Base-by-base conservation (phyloP, 495 filamentous ascomycete species). In the Xylaria longipes region DNA sequence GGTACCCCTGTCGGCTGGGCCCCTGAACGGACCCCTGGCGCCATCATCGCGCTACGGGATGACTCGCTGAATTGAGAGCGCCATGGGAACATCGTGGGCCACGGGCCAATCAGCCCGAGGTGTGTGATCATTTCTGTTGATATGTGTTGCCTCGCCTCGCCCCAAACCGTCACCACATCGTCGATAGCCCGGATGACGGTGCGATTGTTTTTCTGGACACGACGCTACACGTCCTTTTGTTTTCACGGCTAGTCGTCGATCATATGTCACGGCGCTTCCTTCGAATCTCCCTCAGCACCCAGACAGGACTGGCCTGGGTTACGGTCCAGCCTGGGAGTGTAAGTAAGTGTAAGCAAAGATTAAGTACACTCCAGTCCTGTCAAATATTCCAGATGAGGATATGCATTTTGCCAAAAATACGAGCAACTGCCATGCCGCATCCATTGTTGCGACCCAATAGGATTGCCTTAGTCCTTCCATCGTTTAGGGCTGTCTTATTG, bases 21-120 rank as follows among this genome's bases (percentile, higher is more conserved):
- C 75, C 75, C 70, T 76, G 73, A 69, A 54, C 63, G 35, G 66
- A 60, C 70, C 74, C 73, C 57, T 72, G 41, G 69, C 56, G 54
- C 63, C 66, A 67, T 64, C 58, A 29, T 58, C 69, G 62, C 69
- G 50, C 69, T 71, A 64, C 68, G 33, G 41, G 45, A 70, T 62
- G 70, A 68, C 70, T 72, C 48, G 69, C 58, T 64, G 57, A 11
- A 61, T 12, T 15, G 25, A 39, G 52, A 20, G 56, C 35, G 33
- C 35, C 65, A 33, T 67, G 65, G 57, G n/a, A 29, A 41, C 35
- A n/a, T 25, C 65, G 22, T 67, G 65, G 57, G n/a, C n/a, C 29
- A 20, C 2, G 56, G 61, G 62, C 69, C 69, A 71, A 71, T 71
- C 62, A 71, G 57, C 25, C n/a, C n/a, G 48, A 45, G 27, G 68